Evolutionary conservation across 805 yeast genomes (phyloP).

Genomic region (Yarrowia sp.): DNA sequence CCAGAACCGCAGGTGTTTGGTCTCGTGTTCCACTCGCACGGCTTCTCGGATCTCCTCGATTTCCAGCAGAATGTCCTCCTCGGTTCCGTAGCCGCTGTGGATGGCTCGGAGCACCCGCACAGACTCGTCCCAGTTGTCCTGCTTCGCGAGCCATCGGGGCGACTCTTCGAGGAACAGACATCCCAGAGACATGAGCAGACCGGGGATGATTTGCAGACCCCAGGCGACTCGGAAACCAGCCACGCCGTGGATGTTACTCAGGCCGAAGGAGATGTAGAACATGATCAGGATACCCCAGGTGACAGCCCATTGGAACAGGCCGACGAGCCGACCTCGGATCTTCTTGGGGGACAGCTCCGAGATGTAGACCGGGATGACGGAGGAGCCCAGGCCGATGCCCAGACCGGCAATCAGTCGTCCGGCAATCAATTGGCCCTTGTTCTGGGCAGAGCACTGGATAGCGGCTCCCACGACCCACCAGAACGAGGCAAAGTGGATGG

Average conservation of each 20-base stretch:
- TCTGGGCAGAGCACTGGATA: conserved; percentile 57
- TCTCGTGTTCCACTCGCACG: conserved; percentile 60
- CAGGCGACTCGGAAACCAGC: conserved; percentile 69
- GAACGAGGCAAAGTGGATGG: conserved; percentile 60
- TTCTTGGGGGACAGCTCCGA: conserved; percentile 69
- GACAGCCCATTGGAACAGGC: conserved; percentile 67
- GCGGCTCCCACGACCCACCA: conserved; percentile 71
- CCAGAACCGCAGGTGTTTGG: conserved; percentile 55
- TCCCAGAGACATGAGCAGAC: conserved; percentile 56
- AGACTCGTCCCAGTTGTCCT: conserved; percentile 60
- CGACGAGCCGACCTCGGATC: conserved; percentile 67
- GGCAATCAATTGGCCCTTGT: conserved; percentile 55
- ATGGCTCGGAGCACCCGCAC: conserved; percentile 48
- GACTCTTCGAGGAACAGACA: conserved; percentile 53
- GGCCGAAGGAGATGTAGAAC: conserved; percentile 64
- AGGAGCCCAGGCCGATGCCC: conserved; percentile 70
- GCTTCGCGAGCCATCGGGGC: conserved; percentile 56
- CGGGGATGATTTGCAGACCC: conserved; percentile 65
- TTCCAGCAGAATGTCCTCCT: conserved; percentile 59
- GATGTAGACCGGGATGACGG: conserved; percentile 70
- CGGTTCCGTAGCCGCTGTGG: conserved; percentile 48
- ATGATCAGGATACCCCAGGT: conserved; percentile 68
- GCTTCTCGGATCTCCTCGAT: conserved; percentile 66
- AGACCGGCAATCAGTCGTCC: conserved; percentile 69
- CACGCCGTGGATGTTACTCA: conserved; percentile 55